Base-by-base conservation (phyloP, 805 yeast genomes). In the Naumovozyma baii region DNA sequence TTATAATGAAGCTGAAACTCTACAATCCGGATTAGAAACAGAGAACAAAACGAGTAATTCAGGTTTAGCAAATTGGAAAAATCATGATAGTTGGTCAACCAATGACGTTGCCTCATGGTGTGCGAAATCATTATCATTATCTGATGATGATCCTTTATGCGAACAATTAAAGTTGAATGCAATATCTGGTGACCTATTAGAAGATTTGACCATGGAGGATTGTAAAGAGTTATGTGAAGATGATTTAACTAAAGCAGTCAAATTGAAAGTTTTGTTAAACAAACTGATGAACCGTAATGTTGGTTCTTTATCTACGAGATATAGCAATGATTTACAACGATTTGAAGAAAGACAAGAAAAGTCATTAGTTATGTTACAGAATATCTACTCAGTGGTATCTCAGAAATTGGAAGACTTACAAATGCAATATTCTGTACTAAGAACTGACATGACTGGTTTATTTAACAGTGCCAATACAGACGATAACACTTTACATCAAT, bases 161-260 rank as follows among this genome's bases (percentile, higher is more conserved):
- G 36, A 37, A 10, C 52, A 40, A 31, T 32, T 52, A 14, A 39
- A 33, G 13, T 49, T 42, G 26, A 53, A 55, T 43, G 51, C 40
- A 26, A 58, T 57, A 19, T 50, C 42, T 35, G 95, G 95, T 1
- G 74, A 81, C 22, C 69, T 83, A 3, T 63, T 90, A 38, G 77
- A 84, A 2, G 78, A 75, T 44, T 64, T 88, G 37, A 75, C 76
- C 25, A 74, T 83, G 10, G 75, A 72, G 7, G 92, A 86, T 54
- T 72, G 88, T 33, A 66, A 69, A 44, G 95, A 87, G 39, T 63
- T 90, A 52, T 94, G 88, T 2, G 69, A 83, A 1, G 40, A 44
- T 4, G 63, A 67, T 26, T 55, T 82, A 25, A 70, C 72, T 22
- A 70, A 73, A 15, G 68, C 95, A 19, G 65, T 88, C 3, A 56